These are phyloP conservation scores for Ustilago xerochloae DNA, from an alignment of 1,284 basidiomycete genomes.

Conservation along the genomic window DNA sequence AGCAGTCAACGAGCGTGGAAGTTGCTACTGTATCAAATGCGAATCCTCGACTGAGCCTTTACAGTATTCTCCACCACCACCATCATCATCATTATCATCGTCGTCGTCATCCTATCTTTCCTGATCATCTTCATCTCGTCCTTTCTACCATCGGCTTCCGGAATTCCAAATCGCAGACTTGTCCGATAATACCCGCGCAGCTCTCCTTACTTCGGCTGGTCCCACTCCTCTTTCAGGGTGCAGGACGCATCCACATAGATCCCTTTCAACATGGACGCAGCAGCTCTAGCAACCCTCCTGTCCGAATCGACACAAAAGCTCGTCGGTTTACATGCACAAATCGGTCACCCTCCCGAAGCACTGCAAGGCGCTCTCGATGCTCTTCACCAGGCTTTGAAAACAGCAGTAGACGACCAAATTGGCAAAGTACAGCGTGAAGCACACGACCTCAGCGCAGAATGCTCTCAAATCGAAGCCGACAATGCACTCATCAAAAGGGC, in stretches of 20 bases:
- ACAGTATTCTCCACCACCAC: not conserved
- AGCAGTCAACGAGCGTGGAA: too few relatives aligned
- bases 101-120: too few relatives aligned
- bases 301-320: conserved; percentile 56
- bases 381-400: conserved; percentile 57
- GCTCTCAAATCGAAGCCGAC: conserved; percentile 36
- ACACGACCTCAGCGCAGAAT: conserved; percentile 42
- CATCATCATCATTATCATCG: too few relatives aligned
- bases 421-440: conserved; percentile 54
- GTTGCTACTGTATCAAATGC: not conserved
- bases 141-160: not conserved
- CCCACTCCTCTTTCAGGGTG: conserved; percentile 4
- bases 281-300: conserved; percentile 54
- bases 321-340: conserved; percentile 51
- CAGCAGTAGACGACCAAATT: conserved; percentile 62
- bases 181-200: too few relatives aligned
- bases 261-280: conserved; percentile 55
- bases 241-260: conserved; percentile 5
- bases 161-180: too few relatives aligned
- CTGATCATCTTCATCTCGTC: not conserved
- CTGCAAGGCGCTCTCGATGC: conserved; percentile 54
- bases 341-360: conserved; percentile 59
- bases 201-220: not conserved
- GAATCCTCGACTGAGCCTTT: not conserved
- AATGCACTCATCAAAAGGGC: conserved; percentile 26